Percentiles rank a stretch among this genome's conserved stretches.
These are phyloP conservation scores for Desmodesmus armatus DNA, from an alignment of 139 green algal genomes.

Conservation along the genomic window DNA sequence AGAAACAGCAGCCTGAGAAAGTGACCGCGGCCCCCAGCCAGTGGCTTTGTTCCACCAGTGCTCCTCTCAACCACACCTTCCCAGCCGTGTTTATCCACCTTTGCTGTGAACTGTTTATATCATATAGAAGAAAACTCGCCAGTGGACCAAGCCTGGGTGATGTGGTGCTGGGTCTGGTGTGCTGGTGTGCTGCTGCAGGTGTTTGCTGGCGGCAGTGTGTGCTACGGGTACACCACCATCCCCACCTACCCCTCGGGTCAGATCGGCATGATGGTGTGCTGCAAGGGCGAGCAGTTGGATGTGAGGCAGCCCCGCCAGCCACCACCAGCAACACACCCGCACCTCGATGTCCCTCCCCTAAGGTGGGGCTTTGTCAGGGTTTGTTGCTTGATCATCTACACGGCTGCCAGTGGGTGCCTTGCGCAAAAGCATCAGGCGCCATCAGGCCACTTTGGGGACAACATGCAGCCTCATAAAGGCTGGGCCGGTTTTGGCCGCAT, in stretches of 20 bases:
- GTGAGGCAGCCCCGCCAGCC: constrained; percentile 60
- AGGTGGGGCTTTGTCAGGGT: no score
- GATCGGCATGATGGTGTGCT: constrained; percentile 98
- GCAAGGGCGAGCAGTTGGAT: constrained; percentile 78
- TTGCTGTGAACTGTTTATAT: no score
- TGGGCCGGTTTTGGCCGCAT: no score
- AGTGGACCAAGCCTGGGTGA: neutral
- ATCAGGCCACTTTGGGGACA: no score
- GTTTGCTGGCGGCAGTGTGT: constrained; percentile 87
- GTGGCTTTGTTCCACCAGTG: no score
- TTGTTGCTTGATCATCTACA: neutral
- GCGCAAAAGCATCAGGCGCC: no score
- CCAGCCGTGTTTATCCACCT: no score
- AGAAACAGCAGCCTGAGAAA: no score
- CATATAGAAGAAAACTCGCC: no score
- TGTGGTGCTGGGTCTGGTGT: neutral
- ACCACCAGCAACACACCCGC: constrained; percentile 37
- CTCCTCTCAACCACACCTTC: no score
- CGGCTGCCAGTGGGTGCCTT: neutral
- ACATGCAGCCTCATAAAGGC: no score
- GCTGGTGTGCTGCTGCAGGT: constrained; percentile 50
- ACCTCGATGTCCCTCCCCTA: constrained; percentile 52
- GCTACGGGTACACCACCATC: constrained; percentile 97
- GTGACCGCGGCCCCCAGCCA: no score
- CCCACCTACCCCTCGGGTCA: constrained; percentile 97